These are phyloP conservation scores for Cydonia oblonga DNA, from an alignment of 331 rosid genomes.

Conservation along the genomic window DNA sequence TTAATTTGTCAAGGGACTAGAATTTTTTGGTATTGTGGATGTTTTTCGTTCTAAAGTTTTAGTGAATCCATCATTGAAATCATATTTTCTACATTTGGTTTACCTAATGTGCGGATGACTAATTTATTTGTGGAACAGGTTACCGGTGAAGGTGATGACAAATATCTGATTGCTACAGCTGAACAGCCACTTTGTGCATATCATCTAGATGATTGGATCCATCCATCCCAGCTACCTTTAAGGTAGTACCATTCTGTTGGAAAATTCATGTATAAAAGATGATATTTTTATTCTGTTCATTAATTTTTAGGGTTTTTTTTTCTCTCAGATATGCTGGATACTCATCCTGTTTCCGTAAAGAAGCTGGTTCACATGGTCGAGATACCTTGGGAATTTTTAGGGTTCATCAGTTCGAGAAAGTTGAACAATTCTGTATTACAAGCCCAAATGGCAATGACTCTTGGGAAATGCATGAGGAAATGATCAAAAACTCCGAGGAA, in stretches of 20 bases:
- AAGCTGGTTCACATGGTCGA: slow-evolving; percentile 97
- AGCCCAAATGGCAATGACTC: slow-evolving; percentile 72
- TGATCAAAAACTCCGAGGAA: slow-evolving; percentile 78
- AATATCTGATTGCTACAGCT: slow-evolving; percentile 91
- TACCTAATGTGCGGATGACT: neutral
- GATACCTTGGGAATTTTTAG: slow-evolving; percentile 93
- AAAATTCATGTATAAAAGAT: neutral
- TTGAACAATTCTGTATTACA: slow-evolving; percentile 84
- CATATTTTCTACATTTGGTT: neutral
- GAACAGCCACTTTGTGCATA: slow-evolving; percentile 94
- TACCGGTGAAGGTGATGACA: slow-evolving; percentile 98
- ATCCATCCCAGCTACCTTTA: slow-evolving; percentile 72
- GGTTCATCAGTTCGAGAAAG: slow-evolving; percentile 93
- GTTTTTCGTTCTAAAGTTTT: neutral
- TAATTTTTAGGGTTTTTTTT: neutral
- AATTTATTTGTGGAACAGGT: slow-evolving; percentile 34
- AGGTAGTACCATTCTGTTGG: slow-evolving; percentile 34
- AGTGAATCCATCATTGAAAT: neutral
- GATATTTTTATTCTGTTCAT: neutral
- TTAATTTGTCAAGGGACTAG: neutral
- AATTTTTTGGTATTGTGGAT: neutral
- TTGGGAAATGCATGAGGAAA: slow-evolving; percentile 93
- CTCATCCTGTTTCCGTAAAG: slow-evolving; percentile 92
- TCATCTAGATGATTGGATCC: slow-evolving; percentile 91
- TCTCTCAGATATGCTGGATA: slow-evolving; percentile 75